Base-by-base conservation (phyloP, 805 yeast genomes). In the Maudiozyma bulderi region DNA sequence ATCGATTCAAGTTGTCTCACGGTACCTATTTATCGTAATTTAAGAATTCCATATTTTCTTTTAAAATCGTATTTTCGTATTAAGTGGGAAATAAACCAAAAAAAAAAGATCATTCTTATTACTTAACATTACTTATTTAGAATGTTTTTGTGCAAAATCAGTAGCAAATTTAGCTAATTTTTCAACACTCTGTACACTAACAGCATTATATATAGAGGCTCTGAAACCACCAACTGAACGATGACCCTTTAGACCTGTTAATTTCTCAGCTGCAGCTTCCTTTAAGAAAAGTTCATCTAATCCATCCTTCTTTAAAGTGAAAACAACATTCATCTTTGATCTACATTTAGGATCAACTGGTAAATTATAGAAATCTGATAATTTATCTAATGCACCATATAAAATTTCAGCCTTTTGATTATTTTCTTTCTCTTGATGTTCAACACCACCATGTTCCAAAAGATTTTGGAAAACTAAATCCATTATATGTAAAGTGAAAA, bases 141-240 rank as follows among this genome's bases (percentile, higher is more conserved):
- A 20, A 54, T 70, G 63, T 31, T 56, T 65, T 45, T 74, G 59
- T 35, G 81, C 93, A 70, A 84, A 88, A 44, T 77, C 73, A 20
- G 72, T 67, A 42, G 86, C 67, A 57, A 77, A 87, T 20, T 73
- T 69, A 37, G 74, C 80, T 55, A 88, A 71, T 49, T 71, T 57
- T 52, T 78, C 70, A 31, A 80, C 82, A 58, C 86, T 78, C 26
- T 75, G 73, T 44, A 78, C 69, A 5, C 81, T 66, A 47, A 93
- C 85, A 13, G 98, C 96, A 61, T 93, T 91, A 68, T 91, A 90
- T 48, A 89, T 72, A 11, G 97, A 89, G 13, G 95, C 90, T 68
- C 99, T 82, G 69, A 93, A 84, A 32, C 99, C 99, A 46, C 98
- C 98, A 42, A 91, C 98, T 4, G 96, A 87, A 66, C 98, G 80